Percentiles rank a stretch among this genome's conserved stretches.
Evolutionary conservation across 306 rosid species (phyloP).

Genomic region (Prunus campanulata): DNA sequence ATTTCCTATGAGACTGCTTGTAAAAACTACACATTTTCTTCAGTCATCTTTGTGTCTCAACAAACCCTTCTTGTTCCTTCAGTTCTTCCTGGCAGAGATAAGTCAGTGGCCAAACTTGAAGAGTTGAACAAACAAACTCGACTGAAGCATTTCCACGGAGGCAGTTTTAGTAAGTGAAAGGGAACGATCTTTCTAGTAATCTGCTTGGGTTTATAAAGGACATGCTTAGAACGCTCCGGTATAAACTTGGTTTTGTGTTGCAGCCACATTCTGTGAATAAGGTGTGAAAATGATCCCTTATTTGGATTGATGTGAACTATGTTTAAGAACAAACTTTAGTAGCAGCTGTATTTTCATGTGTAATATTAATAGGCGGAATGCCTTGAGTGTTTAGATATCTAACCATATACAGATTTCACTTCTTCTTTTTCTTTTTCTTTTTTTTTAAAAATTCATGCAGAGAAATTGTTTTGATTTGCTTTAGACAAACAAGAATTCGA

Average conservation of each 20-base stretch:
- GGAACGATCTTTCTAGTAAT: not conserved
- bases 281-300: not conserved
- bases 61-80: not conserved
- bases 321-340: not conserved
- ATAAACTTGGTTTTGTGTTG: not conserved
- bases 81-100: not conserved
- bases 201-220: not conserved
- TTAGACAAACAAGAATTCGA: not conserved
- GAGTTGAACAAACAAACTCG: not conserved
- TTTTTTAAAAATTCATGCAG: too few relatives aligned
- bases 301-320: not conserved
- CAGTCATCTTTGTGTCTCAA: not conserved
- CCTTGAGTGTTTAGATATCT: not conserved
- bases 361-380: not conserved
- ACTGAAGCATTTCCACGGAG: not conserved
- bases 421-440: not conserved
- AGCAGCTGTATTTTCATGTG: not conserved
- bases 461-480: not conserved
- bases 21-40: not conserved
- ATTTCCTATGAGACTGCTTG: constrained; percentile 58
- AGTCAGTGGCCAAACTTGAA: not conserved
- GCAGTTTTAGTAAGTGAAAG: not conserved
- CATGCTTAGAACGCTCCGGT: not conserved
- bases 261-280: not conserved
- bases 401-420: not conserved